Percentiles rank a stretch among this genome's conserved stretches.
Evolutionary conservation across 305 asterid species (phyloP).

Genomic region (Fraxinus platypoda): DNA sequence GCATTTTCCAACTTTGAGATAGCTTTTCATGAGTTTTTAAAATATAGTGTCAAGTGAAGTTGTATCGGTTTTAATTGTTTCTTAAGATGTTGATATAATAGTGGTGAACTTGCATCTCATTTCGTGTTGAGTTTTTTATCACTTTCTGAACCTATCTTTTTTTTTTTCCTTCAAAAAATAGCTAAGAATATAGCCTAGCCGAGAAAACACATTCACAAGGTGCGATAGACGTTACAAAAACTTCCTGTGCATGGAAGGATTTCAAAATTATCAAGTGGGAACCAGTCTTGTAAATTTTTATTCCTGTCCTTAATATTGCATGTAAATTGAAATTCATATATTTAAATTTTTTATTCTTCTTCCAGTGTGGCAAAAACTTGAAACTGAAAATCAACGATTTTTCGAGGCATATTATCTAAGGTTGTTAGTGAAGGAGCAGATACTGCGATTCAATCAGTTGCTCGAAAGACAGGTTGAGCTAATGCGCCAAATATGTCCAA

Average conservation of each 20-base stretch:
- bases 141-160: neutral
- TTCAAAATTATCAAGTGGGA: neutral
- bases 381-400: slow-evolving; percentile 60
- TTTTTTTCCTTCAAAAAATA: neutral
- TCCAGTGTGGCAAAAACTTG: slow-evolving; percentile 79
- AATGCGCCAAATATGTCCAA: slow-evolving; percentile 45
- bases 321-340: neutral
- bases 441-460: slow-evolving; percentile 57
- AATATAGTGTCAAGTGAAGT: neutral
- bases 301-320: neutral
- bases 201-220: neutral
- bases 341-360: slow-evolving; percentile 23
- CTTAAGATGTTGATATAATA: neutral
- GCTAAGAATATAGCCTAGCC: neutral
- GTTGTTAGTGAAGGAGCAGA: slow-evolving; percentile 62
- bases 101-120: neutral
- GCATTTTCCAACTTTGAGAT: neutral
- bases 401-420: slow-evolving; percentile 63
- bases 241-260: neutral
- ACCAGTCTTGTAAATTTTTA: neutral
- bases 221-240: neutral
- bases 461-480: slow-evolving; percentile 66
- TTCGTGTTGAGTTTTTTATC: neutral
- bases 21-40: neutral
- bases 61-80: neutral